A percentile compares a stretch with the other conserved stretches of the same genome.
Evolutionary conservation across 305 asterid genomes (phyloP).

Genomic region (Caryopteris hybrid): DNA sequence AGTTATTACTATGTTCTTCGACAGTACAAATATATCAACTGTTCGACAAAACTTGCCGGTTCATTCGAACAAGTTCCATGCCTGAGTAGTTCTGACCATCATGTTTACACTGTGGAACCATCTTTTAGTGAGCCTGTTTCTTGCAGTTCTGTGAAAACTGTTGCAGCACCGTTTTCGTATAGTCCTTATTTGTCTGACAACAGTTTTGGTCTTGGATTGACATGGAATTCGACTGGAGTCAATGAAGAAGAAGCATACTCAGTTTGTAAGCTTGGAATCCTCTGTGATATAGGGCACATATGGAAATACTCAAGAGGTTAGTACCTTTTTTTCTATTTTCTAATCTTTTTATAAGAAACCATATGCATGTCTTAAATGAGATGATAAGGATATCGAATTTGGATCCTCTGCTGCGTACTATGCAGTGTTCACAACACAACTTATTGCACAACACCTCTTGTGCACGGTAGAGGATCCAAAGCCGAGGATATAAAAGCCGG

Average conservation of each 20-base stretch:
- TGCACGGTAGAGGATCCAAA: too few relatives aligned
- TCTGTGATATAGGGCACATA: too few relatives aligned
- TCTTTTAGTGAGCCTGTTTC: conserved; percentile 20
- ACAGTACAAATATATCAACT: conserved; percentile 37
- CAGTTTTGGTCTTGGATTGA: conserved; percentile 35
- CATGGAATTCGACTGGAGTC: too few relatives aligned
- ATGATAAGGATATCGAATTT: too few relatives aligned
- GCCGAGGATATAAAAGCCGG: too few relatives aligned
- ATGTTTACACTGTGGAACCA: conserved; percentile 37
- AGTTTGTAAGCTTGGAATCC: too few relatives aligned
- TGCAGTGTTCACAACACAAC: too few relatives aligned
- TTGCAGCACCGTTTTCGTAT: conserved; percentile 40
- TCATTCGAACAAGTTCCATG: conserved; percentile 36
- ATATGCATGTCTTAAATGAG: too few relatives aligned
- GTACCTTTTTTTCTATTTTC: background rate
- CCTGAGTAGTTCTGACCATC: conserved; percentile 19
- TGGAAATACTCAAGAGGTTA: conserved; percentile 13
- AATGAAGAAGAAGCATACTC: background rate
- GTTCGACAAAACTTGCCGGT: conserved; percentile 23
- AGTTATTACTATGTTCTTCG: conserved; percentile 31
- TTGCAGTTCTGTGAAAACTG: conserved; percentile 26
- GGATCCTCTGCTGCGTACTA: too few relatives aligned
- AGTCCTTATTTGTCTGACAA: conserved; percentile 34
- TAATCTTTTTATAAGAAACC: too few relatives aligned
- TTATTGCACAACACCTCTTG: too few relatives aligned